Evolutionary conservation across 352 stramenopile genomes (phyloP).

Genomic region (Globisporangium camurandrum): DNA sequence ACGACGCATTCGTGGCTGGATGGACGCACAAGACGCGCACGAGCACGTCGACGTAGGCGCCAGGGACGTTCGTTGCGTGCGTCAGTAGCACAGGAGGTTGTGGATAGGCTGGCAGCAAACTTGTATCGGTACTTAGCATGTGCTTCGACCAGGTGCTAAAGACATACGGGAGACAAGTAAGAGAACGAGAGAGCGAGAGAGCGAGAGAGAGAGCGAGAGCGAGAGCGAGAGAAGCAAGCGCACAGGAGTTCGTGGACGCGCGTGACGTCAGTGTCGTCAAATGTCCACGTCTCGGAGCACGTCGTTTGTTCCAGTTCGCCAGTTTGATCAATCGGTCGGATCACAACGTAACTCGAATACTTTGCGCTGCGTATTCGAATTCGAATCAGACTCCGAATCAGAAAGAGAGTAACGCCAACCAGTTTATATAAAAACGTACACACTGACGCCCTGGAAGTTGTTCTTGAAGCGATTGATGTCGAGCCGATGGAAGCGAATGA

Average conservation of each 20-base stretch:
- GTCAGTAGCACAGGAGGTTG: conserved; percentile 28
- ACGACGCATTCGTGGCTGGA: conserved; percentile 13
- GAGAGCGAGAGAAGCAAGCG: neutral
- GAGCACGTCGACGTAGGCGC: conserved; percentile 55
- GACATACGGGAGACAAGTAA: neutral
- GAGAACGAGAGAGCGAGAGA: neutral
- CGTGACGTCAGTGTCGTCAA: conserved; percentile 40
- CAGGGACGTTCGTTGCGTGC: conserved; percentile 29
- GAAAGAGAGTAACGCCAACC: neutral
- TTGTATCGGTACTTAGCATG: conserved; percentile 31
- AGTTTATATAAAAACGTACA: conserved; percentile 20
- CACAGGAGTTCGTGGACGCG: conserved; percentile 36
- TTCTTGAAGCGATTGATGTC: conserved; percentile 58
- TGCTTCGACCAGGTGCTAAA: conserved; percentile 46
- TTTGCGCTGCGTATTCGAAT: too few species aligned
- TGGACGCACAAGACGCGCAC: conserved; percentile 46
- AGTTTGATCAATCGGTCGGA: conserved; percentile 22
- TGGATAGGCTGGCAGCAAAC: conserved; percentile 40
- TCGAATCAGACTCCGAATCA: too few species aligned
- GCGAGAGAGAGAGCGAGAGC: neutral
- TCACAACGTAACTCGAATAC: conserved; percentile 47
- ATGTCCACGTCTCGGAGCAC: conserved; percentile 53
- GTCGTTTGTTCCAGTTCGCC: conserved; percentile 34
- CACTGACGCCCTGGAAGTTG: conserved; percentile 42
- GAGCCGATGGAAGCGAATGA: conserved; percentile 75